Conservation (phyloP, 768 basidiomycete species). For the Baorangia bicolor region DNA sequence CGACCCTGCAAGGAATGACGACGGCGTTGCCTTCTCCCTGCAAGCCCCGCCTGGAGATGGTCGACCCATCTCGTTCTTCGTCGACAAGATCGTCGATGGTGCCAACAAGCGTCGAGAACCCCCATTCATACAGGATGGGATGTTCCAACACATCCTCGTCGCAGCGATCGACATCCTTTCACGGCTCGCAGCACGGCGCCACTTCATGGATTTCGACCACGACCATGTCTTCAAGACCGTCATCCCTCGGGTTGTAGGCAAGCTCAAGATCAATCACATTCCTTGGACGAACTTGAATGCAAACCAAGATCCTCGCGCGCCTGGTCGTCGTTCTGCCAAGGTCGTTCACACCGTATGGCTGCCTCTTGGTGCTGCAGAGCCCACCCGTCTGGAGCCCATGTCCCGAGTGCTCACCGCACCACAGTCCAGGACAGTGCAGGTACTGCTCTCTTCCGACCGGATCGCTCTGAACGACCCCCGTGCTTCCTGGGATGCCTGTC, state of each 20-base stretch:
- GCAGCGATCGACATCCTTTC: background rate
- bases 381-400: background rate
- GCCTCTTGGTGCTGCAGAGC: background rate
- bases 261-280: background rate
- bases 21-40: background rate
- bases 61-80: background rate
- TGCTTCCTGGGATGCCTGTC: background rate
- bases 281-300: rapidly evolving
- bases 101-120: background rate
- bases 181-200: background rate
- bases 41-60: background rate
- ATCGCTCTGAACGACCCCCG: background rate
- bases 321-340: background rate
- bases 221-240: background rate
- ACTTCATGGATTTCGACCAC: background rate
- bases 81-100: background rate
- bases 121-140: background rate
- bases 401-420: background rate
- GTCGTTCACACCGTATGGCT: background rate
- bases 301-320: background rate
- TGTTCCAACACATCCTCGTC: background rate
- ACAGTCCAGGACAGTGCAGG: background rate
- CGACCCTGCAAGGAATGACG: background rate
- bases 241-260: background rate
- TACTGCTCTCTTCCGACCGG: background rate